phyloP scores from a whole-genome alignment of 306 rosid species.

The Gastrolobium bilobum region DNA sequence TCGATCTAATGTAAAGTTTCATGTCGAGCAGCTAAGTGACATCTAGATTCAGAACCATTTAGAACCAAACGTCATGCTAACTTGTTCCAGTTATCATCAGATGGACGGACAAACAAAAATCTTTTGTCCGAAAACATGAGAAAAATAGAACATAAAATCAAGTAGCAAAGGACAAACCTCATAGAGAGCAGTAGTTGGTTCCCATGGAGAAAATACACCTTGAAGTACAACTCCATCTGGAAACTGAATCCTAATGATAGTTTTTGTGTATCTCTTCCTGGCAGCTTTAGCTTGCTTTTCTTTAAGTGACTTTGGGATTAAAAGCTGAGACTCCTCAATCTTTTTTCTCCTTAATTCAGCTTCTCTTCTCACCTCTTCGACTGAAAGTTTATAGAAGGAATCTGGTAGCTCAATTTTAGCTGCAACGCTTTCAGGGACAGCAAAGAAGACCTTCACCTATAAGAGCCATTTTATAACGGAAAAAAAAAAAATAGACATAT shows the following conservation, averaged over 20 bases:
- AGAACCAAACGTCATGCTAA: conserved; percentile 23
- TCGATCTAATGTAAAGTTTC: conserved; percentile 22
- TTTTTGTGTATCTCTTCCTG: conserved; percentile 67
- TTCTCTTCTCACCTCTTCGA: conserved; percentile 86
- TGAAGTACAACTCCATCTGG: conserved; percentile 97
- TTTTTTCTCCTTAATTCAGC: conserved; percentile 86
- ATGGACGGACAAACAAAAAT: not conserved
- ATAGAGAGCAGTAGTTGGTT: conserved; percentile 76
- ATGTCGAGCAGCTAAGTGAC: conserved; percentile 15
- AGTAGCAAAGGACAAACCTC: conserved; percentile 68
- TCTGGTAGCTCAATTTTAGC: conserved; percentile 90
- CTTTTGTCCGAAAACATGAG: conserved; percentile 11
- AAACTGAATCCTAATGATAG: conserved; percentile 87
- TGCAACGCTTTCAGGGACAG: conserved; percentile 87
- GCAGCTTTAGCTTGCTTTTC: conserved; percentile 95
- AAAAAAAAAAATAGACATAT: conserved; percentile 28
- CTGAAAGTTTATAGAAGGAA: conserved; percentile 80
- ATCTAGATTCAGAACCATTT: conserved; percentile 15
- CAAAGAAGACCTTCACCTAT: conserved; percentile 90
- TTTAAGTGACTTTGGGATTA: conserved; percentile 81
- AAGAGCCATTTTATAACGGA: conserved; percentile 30
- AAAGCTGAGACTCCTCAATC: conserved; percentile 92
- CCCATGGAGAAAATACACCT: conserved; percentile 85
- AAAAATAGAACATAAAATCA: conserved; percentile 24
- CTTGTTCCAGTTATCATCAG: conserved; percentile 10